Base-by-base conservation (phyloP, 139 green algal species). In the Auxenochlorella protothecoides region DNA sequence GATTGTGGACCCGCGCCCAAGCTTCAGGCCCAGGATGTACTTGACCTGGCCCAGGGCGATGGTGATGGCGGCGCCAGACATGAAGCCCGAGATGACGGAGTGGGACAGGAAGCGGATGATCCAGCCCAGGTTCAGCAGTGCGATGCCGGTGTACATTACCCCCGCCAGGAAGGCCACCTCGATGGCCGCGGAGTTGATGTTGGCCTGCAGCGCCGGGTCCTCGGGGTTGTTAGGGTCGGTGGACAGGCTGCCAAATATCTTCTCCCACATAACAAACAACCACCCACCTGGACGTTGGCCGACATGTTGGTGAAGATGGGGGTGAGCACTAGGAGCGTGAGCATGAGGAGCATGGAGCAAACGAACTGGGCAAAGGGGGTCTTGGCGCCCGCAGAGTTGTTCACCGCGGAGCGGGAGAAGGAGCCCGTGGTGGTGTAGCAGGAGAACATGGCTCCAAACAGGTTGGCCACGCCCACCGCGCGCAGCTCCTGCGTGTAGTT, bases 21-120 rank as follows among this genome's bases (percentile, higher is more conserved):
- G 75, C 53, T 15, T 80, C n/a, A 83, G 63, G 27, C 76, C 83
- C 56, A 87, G 76, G 27, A 85, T 77, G 71, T 77, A 87, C 66
- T 84, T 85, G 59, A 81, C 72, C 70, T 81, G 76, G 6, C 65
- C 74, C 10, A 78, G 60, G 11, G 55, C 76, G 27, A 81, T 97
- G 71, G 88, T 91, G 71, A 97, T 88, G n/a, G 91, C 87, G 3
- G 91, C 90, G 8, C 89, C 91, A 3, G 77, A 84, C 61, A 90
- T 96, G 89, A 97, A 97, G 60, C 91, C 91, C 51, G 75, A 83
- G 62, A 93, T 91, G 54, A 94, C 86, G 0, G 85, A 70, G 75
- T 97, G 90, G 3, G 72, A 86, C 27, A 97, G 77, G 73, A 97
- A 96, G 71, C 93, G 87, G 63, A 88, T 89, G 11, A 97, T 51